These are phyloP conservation scores for Melampsora americana DNA, from an alignment of 1,284 basidiomycete species.

Conservation along the genomic window DNA sequence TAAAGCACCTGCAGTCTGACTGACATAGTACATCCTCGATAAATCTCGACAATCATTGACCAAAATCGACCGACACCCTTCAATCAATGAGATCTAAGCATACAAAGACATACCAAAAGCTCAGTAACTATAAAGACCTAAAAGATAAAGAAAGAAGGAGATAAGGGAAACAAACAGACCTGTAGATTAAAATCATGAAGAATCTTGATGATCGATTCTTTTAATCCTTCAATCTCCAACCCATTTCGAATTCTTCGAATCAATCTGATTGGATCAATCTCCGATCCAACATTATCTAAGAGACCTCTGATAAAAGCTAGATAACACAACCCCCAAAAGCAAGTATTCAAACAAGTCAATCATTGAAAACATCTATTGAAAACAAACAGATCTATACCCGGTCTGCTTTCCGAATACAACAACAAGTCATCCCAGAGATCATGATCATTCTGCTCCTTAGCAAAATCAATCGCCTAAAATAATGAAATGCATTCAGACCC, in stretches of 20 bases:
- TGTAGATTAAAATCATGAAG: conserved; percentile 87
- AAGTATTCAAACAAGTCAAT: conserved; percentile 8
- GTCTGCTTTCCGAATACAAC: conserved; percentile 86
- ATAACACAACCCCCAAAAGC: conserved; percentile 6
- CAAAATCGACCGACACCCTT: conserved; percentile 82
- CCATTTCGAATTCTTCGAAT: conserved; percentile 93
- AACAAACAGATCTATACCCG: conserved; percentile 59
- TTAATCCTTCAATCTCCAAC: conserved; percentile 89
- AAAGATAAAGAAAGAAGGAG: too few relatives aligned
- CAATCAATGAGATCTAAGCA: too few relatives aligned
- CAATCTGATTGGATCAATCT: conserved; percentile 90
- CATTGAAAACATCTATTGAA: not conserved
- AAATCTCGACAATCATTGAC: conserved; percentile 74
- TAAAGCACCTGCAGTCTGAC: conserved; percentile 74
- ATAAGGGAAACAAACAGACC: conserved; percentile 49
- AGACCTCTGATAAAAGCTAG: conserved; percentile 88
- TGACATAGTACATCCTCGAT: conserved; percentile 66
- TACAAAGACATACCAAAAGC: too few relatives aligned
- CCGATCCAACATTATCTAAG: conserved; percentile 85
- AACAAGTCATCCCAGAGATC: conserved; percentile 98
- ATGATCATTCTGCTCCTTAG: conserved; percentile 92
- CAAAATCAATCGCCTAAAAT: conserved; percentile 87
- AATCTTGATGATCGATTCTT: conserved; percentile 91
- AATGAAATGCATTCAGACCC: not conserved
- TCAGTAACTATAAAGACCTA: too few relatives aligned